These are phyloP conservation scores for Lentinula boryana DNA, from an alignment of 768 basidiomycete species.

Conservation along the genomic window DNA sequence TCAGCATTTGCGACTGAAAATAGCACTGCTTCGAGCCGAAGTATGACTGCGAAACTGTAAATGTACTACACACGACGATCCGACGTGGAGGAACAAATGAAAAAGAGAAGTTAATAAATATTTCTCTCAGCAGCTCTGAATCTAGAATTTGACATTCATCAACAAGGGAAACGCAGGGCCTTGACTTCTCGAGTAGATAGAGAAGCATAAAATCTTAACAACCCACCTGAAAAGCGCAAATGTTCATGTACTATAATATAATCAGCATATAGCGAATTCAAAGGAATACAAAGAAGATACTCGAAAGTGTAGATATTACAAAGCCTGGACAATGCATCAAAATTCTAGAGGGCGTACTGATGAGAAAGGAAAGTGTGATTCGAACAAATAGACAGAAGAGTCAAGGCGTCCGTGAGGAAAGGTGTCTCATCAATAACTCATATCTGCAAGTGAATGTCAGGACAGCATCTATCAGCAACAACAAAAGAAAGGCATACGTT, in stretches of 20 bases:
- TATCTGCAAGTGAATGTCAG: slow-evolving; percentile 26
- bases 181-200: too few species aligned
- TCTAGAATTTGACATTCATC: too few species aligned
- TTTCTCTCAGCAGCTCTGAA: too few species aligned
- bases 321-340: not conserved
- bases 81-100: too few species aligned
- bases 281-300: slow-evolving; percentile 1
- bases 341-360: not conserved
- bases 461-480: not conserved
- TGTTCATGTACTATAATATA: not conserved
- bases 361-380: not conserved
- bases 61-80: too few species aligned
- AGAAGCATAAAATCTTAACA: too few species aligned
- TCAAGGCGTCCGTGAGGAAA: slow-evolving; percentile 28
- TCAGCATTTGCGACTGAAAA: not conserved
- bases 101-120: too few species aligned
- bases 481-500: slow-evolving; percentile 47
- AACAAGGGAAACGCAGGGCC: too few species aligned
- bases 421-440: slow-evolving; percentile 49
- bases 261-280: not conserved
- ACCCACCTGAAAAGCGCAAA: not conserved
- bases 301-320: slow-evolving; percentile 12
- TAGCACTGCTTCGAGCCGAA: not conserved
- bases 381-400: not conserved
- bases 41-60: not conserved